phyloP scores from a whole-genome alignment of 139 green algal species.

The Asterochloris erici region DNA sequence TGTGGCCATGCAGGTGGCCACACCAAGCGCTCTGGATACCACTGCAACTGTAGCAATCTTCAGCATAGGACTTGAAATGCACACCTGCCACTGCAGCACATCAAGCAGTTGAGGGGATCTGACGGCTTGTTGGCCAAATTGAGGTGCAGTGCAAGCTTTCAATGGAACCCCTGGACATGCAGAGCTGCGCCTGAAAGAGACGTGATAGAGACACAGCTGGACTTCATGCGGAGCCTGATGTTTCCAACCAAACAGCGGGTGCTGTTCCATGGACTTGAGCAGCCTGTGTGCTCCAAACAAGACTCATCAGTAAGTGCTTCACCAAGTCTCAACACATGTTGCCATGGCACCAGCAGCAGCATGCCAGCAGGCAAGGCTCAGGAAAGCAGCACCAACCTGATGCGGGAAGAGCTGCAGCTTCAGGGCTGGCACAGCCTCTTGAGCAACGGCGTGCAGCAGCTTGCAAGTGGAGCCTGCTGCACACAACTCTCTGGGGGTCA shows the following conservation, averaged over 20 bases:
- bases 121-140: no score
- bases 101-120: no score
- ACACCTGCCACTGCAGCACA: no score
- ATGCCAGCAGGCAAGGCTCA: background rate
- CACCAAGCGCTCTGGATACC: no score
- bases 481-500: background rate
- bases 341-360: background rate
- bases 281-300: background rate
- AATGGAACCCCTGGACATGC: background rate
- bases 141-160: no score
- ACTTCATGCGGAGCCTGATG: background rate
- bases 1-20: no score
- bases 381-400: conserved; percentile 29
- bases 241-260: no score
- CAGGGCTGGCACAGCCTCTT: conserved; percentile 49
- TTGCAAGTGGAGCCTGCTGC: conserved; percentile 27
- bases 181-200: background rate
- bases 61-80: no score
- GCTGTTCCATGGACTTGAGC: no score
- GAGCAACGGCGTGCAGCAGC: conserved; percentile 23
- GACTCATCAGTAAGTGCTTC: background rate
- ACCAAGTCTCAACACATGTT: background rate
- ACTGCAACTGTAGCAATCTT: no score
- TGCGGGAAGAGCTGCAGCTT: conserved; percentile 60
- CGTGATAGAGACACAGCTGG: background rate